Evolutionary conservation across 495 filamentous ascomycete species (phyloP).

Genomic region (Aspergillus carlsbadensis): DNA sequence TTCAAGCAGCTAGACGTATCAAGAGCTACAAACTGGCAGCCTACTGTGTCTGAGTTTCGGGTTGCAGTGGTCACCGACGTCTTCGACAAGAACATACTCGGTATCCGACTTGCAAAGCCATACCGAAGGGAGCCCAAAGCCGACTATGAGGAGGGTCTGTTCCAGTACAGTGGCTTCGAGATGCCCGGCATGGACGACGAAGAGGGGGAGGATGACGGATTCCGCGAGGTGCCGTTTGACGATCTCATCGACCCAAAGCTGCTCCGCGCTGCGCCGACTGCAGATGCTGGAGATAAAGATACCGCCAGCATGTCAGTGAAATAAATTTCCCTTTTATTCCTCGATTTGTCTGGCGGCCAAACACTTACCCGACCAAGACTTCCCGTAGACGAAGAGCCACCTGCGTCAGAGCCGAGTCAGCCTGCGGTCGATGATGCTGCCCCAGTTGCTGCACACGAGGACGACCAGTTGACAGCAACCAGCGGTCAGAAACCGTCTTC

Average conservation of each 20-base stretch:
- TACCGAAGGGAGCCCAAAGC: conserved; percentile 56
- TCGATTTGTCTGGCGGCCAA: conserved; percentile 23
- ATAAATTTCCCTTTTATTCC: conserved; percentile 32
- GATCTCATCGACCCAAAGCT: conserved; percentile 65
- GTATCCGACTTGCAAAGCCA: conserved; percentile 66
- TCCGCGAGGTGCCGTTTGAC: conserved; percentile 48
- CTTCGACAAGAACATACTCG: conserved; percentile 45
- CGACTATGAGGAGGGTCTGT: conserved; percentile 52
- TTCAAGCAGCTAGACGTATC: conserved; percentile 78
- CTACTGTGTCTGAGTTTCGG: conserved; percentile 63
- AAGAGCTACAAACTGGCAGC: conserved; percentile 74
- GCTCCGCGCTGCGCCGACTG: conserved; percentile 37
- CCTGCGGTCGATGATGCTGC: neutral
- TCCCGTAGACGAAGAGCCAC: conserved; percentile 29
- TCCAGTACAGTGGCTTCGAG: conserved; percentile 64
- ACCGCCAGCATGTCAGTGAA: conserved; percentile 45
- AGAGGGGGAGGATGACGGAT: conserved; percentile 51
- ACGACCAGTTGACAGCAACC: conserved; percentile 2
- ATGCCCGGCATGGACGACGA: conserved; percentile 60
- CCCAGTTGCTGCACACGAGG: neutral
- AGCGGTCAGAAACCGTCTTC: neutral
- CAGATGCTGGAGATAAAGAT: conserved; percentile 19
- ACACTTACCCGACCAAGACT: conserved; percentile 39
- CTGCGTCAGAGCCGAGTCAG: conserved; percentile 18
- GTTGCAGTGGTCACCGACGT: conserved; percentile 63